Percentiles rank a stretch among this genome's conserved stretches.
phyloP scores from a whole-genome alignment of 73 alveolate species.

The Uronychia setigera region DNA sequence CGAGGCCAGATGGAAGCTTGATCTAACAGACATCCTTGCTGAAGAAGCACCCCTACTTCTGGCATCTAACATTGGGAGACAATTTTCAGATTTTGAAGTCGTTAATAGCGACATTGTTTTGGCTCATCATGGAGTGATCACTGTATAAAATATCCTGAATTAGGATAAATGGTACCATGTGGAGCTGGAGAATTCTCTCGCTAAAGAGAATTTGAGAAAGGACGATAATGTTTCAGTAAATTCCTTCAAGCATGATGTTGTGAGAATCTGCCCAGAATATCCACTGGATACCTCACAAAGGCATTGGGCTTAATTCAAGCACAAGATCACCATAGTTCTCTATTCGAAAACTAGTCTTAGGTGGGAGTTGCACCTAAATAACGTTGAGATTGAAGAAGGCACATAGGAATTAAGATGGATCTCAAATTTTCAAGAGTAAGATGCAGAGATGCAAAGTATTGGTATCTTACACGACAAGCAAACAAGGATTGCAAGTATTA shows the following conservation, averaged over 20 bases:
- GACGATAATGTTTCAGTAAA: background rate
- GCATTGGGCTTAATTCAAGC: background rate
- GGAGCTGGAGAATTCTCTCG: background rate
- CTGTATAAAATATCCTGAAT: background rate
- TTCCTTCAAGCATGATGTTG: background rate
- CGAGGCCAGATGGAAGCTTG: background rate
- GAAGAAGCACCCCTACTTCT: background rate
- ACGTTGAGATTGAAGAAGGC: background rate
- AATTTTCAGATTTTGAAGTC: background rate
- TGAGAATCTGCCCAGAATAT: background rate
- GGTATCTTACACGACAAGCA: background rate
- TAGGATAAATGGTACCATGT: background rate
- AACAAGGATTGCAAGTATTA: background rate
- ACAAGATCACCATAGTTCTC: background rate
- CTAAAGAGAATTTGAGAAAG: background rate
- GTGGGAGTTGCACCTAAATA: background rate
- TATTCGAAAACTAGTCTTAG: background rate
- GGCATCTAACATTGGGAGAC: background rate
- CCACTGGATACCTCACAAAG: background rate
- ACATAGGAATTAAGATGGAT: background rate
- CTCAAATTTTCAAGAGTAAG: background rate
- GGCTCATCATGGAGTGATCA: background rate
- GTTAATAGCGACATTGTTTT: background rate
- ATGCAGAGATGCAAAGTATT: background rate
- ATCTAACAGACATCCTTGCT: background rate